These are phyloP conservation scores for Chrysoporthe cubensis DNA, from an alignment of 2,329 filamentous ascomycete genomes.

Conservation along the genomic window DNA sequence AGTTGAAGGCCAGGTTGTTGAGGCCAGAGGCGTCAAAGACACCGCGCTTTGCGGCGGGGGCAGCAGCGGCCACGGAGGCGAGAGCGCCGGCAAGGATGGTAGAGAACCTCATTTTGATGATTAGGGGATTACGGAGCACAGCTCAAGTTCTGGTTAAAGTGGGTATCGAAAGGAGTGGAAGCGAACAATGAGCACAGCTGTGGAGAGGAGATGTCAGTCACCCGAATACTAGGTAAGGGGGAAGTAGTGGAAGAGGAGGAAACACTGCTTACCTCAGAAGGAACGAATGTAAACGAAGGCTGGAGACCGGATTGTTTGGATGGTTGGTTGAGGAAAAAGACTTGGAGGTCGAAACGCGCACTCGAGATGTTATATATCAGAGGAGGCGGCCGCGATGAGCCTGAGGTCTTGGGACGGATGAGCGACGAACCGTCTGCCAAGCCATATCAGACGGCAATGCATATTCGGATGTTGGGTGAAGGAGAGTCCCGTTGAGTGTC, in stretches of 20 bases:
- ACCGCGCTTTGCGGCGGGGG: constrained; percentile 44
- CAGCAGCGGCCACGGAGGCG: constrained; percentile 46
- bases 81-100: constrained; percentile 50
- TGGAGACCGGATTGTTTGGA: constrained; percentile 38
- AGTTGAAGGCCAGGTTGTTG: constrained; percentile 46
- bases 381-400: constrained; percentile 10
- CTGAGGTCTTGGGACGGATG: constrained; percentile 27
- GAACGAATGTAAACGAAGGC: constrained; percentile 49
- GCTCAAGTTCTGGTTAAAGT: constrained; percentile 45
- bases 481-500: constrained; percentile 46
- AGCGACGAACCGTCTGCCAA: constrained; percentile 36
- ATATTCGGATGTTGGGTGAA: constrained; percentile 43
- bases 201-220: neutral
- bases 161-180: constrained; percentile 45
- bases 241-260: neutral
- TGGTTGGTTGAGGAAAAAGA: constrained; percentile 38
- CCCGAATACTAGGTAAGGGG: neutral
- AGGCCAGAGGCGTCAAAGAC: constrained; percentile 46
- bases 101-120: constrained; percentile 53
- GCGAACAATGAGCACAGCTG: constrained; percentile 55
- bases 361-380: constrained; percentile 45
- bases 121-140: constrained; percentile 46
- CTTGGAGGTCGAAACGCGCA: constrained; percentile 34
- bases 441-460: constrained; percentile 35
- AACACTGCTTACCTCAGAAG: constrained; percentile 47